Evolutionary conservation across 768 basidiomycete genomes (phyloP), one percentile per base, ranked within the genome.

Genomic region (Omphalotus guepiniiformis): DNA sequence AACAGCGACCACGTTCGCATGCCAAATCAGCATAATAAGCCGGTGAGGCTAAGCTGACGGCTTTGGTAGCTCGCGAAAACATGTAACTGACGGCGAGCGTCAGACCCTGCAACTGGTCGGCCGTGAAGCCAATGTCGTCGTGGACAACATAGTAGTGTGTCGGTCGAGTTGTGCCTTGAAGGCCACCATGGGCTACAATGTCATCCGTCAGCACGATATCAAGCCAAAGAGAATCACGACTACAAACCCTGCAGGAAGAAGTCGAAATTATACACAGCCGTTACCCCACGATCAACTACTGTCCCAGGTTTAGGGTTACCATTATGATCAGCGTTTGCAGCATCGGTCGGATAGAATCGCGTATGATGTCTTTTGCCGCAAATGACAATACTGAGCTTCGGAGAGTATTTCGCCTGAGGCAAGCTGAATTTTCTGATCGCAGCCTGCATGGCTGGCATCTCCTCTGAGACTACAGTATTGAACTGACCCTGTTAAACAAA

Each of bases 41-140:
- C 0, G 89, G 83, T 0, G 89, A 88, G 9, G 82, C 77, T 18
- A 92, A 72, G 58, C 86, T 88, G 42, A 93, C 92, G 0, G 89
- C 85, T 55, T 89, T 87, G 2, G 92, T 93, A 2, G 91, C 89
- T 13, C 91, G 83, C 4, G 85, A 87, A 55, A 88, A 94, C 61
- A 87, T 74, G 62, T 90, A 91, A 62, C 82, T 81, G 50, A 83
- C 71, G 11, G 77, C 63, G 61, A 91, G 83, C 16, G 86, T 83
- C 39, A 88, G 73, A 26, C 69, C 65, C 60, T 93, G 90, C 4
- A 92, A 64, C 11, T 75, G 70, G 60, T 93, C 88, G 0, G 88
- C 80, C 4, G 64, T 69, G 52, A 91, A 79, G 4, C 62, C 67
- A 52, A 82, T 84, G 59, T 91, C 86, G 61, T 93, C 89, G 58